phyloP scores from a whole-genome alignment of 148 eudicot genomes.

The Chenopodium berlandieri region DNA sequence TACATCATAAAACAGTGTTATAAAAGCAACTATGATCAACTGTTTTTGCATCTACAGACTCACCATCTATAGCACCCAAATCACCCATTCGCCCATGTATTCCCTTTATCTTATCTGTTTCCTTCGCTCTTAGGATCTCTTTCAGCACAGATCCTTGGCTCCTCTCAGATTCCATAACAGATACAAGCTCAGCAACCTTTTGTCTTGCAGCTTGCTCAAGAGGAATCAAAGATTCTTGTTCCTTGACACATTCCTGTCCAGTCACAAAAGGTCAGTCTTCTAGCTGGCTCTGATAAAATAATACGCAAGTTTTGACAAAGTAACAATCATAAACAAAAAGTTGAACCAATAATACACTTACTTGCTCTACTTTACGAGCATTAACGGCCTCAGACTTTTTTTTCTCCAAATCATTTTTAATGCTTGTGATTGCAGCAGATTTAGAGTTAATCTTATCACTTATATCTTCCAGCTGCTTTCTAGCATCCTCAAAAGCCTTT shows the following conservation, averaged over 20 bases:
- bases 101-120: constrained; percentile 63
- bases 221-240: constrained; percentile 71
- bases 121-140: constrained; percentile 85
- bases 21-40: background rate
- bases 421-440: constrained; percentile 39
- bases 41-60: constrained; percentile 6
- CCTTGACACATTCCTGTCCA: constrained; percentile 65
- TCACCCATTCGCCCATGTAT: constrained; percentile 99
- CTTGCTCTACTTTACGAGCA: constrained; percentile 78
- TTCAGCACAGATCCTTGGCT: constrained; percentile 93
- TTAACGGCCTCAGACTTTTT: constrained; percentile 54
- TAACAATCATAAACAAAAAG: background rate
- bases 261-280: constrained; percentile 14
- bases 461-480: constrained; percentile 63
- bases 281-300: background rate
- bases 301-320: background rate
- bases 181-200: constrained; percentile 71
- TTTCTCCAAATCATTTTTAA: constrained; percentile 53
- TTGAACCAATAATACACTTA: constrained; percentile 27
- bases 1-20: background rate
- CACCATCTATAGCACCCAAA: constrained; percentile 95
- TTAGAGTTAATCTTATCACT: constrained; percentile 50
- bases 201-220: constrained; percentile 90
- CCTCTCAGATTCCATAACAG: constrained; percentile 82
- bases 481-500: constrained; percentile 73